Conservation (phyloP, 331 rosid genomes). For the Pyracantha coccinea region DNA sequence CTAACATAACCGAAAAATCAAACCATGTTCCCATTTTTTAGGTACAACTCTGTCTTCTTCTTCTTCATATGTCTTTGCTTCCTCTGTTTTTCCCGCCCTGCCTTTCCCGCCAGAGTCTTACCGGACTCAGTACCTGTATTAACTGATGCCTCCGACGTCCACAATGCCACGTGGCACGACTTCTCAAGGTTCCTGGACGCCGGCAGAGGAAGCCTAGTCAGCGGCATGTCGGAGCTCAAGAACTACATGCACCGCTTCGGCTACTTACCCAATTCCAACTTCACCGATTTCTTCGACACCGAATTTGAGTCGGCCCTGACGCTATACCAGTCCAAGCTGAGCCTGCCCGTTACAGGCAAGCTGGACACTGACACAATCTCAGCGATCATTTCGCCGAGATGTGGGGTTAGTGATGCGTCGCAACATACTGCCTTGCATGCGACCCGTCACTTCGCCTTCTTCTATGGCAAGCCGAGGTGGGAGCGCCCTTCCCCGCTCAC, state of each 20-base stretch:
- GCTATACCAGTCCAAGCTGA: slow-evolving; percentile 60
- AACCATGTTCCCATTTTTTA: slow-evolving; percentile 39
- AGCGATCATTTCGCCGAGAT: slow-evolving; percentile 69
- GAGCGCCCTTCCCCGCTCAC: slow-evolving; percentile 33
- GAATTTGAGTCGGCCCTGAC: slow-evolving; percentile 55
- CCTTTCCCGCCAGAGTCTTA: slow-evolving; percentile 55
- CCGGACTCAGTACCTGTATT: slow-evolving; percentile 37
- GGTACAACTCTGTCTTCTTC: slow-evolving; percentile 12
- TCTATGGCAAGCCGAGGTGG: slow-evolving; percentile 83
- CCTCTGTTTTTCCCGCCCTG: slow-evolving; percentile 43
- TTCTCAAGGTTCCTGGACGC: slow-evolving; percentile 63
- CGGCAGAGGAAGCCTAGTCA: slow-evolving; percentile 47
- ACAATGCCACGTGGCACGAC: slow-evolving; percentile 60
- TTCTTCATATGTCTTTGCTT: slow-evolving; percentile 14
- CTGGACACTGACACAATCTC: slow-evolving; percentile 65
- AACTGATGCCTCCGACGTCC: slow-evolving; percentile 17
- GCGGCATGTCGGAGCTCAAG: slow-evolving; percentile 74
- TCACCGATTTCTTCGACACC: slow-evolving; percentile 58
- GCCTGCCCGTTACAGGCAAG: slow-evolving; percentile 54
- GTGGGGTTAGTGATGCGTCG: slow-evolving; percentile 60
- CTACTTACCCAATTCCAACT: slow-evolving; percentile 46
- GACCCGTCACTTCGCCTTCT: slow-evolving; percentile 57
- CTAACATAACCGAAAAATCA: not conserved
- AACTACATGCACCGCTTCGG: slow-evolving; percentile 80
- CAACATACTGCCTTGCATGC: slow-evolving; percentile 13